phyloP scores from a whole-genome alignment of 306 rosid species.

The Leucaena leucocephala region DNA sequence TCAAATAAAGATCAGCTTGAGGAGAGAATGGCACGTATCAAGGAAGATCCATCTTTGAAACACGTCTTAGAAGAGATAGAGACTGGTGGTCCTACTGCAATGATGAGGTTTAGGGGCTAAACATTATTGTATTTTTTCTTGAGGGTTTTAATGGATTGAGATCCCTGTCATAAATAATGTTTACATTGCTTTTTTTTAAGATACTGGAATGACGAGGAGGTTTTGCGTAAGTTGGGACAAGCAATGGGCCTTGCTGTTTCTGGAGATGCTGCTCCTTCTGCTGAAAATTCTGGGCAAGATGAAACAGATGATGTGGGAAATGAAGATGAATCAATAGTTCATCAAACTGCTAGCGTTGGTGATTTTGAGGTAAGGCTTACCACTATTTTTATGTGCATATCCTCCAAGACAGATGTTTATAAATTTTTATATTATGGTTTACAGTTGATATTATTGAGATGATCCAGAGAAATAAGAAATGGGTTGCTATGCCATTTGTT shows the following conservation, averaged over 20 bases:
- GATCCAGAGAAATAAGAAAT: constrained; percentile 5
- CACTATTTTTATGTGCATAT: background rate
- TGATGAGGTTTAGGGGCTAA: constrained; percentile 79
- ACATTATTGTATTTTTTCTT: background rate
- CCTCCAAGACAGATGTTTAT: constrained; percentile 10
- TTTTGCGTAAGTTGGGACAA: constrained; percentile 77
- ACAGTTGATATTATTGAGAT: constrained; percentile 23
- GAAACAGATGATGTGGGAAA: constrained; percentile 80
- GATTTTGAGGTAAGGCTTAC: constrained; percentile 71
- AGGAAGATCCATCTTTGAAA: constrained; percentile 95
- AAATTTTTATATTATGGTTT: constrained; percentile 7
- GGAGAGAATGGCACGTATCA: constrained; percentile 92
- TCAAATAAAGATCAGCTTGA: constrained; percentile 84
- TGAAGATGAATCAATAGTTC: constrained; percentile 95
- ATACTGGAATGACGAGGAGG: constrained; percentile 91
- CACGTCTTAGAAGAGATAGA: constrained; percentile 94
- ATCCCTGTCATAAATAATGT: constrained; percentile 19
- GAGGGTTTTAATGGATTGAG: constrained; percentile 19
- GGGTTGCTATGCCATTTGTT: background rate
- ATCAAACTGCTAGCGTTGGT: constrained; percentile 96
- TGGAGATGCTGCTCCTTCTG: constrained; percentile 68
- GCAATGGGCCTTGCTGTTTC: constrained; percentile 82
- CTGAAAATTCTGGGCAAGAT: constrained; percentile 67
- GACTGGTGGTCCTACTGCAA: constrained; percentile 93
- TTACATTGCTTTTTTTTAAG: constrained; percentile 44